These are phyloP conservation scores for Sordariomycetes sp. DNA, from an alignment of 2,329 filamentous ascomycete species.

Conservation along the genomic window DNA sequence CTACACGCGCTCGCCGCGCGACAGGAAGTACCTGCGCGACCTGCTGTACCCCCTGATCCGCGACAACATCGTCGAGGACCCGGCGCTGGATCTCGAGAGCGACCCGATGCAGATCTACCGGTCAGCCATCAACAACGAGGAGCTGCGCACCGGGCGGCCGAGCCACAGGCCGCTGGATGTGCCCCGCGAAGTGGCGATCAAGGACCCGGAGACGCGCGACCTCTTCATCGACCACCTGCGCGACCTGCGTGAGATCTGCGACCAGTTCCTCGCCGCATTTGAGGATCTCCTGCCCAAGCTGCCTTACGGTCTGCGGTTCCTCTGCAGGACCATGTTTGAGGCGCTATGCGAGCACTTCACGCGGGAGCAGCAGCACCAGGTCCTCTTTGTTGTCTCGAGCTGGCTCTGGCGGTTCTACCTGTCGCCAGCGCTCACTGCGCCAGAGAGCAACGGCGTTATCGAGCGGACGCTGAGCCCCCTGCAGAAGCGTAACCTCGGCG, in stretches of 20 bases:
- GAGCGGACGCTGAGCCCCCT: slow-evolving; percentile 82
- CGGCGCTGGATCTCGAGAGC: slow-evolving; percentile 84
- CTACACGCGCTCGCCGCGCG: slow-evolving; percentile 83
- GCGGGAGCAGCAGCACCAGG: slow-evolving; percentile 62
- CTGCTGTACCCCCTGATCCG: slow-evolving; percentile 76
- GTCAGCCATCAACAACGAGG: slow-evolving; percentile 92
- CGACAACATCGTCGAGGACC: slow-evolving; percentile 87
- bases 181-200: slow-evolving; percentile 85
- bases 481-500: slow-evolving; percentile 83
- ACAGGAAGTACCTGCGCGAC: slow-evolving; percentile 85
- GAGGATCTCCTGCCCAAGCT: slow-evolving; percentile 80
- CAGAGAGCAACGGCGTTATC: slow-evolving; percentile 86
- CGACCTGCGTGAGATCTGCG: slow-evolving; percentile 86
- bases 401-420: slow-evolving; percentile 96
- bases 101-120: slow-evolving; percentile 96
- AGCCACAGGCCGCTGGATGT: slow-evolving; percentile 77
- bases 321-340: slow-evolving; percentile 79
- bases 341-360: slow-evolving; percentile 67
- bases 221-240: slow-evolving; percentile 92
- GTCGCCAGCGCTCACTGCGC: slow-evolving; percentile 77
- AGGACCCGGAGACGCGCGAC: slow-evolving; percentile 82
- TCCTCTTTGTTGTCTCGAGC: slow-evolving; percentile 75
- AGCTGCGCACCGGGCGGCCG: slow-evolving; percentile 78
- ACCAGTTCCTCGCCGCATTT: slow-evolving; percentile 73
- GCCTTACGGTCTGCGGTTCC: slow-evolving; percentile 85